A percentile compares a stretch with the other conserved stretches of the same genome.
These are phyloP conservation scores for Kockiozyma suomiensis DNA, from an alignment of 805 yeast genomes.

Conservation along the genomic window DNA sequence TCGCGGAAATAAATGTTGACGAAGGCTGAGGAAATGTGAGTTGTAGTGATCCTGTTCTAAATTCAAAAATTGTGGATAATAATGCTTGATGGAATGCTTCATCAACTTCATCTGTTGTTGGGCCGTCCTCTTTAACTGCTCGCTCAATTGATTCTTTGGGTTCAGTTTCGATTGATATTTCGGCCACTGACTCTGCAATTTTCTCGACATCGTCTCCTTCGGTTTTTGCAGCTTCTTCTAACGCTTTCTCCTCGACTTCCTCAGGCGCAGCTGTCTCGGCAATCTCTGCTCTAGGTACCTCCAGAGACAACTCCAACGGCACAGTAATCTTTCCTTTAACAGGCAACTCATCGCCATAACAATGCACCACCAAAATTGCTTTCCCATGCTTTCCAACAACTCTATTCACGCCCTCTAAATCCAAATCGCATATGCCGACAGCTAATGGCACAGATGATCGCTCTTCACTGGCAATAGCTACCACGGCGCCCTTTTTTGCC, in stretches of 20 bases:
- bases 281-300: conserved; percentile 27
- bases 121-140: conserved; percentile 19
- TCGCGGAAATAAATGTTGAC: conserved; percentile 73
- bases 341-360: conserved; percentile 65
- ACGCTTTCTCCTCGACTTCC: conserved; percentile 10
- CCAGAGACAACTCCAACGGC: conserved; percentile 47
- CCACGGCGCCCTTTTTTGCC: conserved; percentile 57
- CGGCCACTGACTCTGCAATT: not conserved
- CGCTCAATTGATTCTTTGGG: not conserved
- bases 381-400: conserved; percentile 66
- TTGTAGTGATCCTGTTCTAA: conserved; percentile 41
- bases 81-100: conserved; percentile 71
- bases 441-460: conserved; percentile 69
- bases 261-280: conserved; percentile 6
- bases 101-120: conserved; percentile 62
- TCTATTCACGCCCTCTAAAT: conserved; percentile 47
- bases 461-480: conserved; percentile 67
- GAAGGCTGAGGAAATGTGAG: conserved; percentile 67
- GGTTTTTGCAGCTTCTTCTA: not conserved
- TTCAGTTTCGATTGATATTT: conserved; percentile 1
- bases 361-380: conserved; percentile 75
- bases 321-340: conserved; percentile 47
- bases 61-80: conserved; percentile 63
- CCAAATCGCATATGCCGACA: conserved; percentile 62
- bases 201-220: conserved; percentile 7